Conservation (phyloP, 2,329 filamentous ascomycete genomes). For the Zalaria sp. region DNA sequence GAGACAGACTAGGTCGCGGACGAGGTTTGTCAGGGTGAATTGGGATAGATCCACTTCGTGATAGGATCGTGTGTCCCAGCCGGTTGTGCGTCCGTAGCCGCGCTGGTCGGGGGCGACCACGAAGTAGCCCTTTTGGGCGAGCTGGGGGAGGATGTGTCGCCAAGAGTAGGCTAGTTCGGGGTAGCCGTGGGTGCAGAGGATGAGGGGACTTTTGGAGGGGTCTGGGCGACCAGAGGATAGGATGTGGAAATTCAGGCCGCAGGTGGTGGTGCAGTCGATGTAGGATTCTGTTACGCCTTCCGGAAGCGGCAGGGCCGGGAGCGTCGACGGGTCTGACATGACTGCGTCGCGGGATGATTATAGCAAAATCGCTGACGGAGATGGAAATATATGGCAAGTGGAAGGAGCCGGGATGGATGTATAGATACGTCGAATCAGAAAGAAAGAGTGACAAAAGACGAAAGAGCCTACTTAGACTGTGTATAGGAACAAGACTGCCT, state of each 20-base stretch:
- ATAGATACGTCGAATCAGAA: no score
- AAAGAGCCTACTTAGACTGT: no score
- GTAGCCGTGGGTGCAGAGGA: conserved; percentile 52
- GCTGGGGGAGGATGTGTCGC: conserved; percentile 45
- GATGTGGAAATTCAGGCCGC: conserved; percentile 47
- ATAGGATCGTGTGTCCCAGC: conserved; percentile 40
- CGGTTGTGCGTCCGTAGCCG: conserved; percentile 52
- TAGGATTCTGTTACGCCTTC: conserved; percentile 40
- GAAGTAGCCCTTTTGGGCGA: conserved; percentile 48
- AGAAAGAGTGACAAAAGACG: no score
- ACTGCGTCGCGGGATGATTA: not conserved
- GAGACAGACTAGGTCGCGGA: conserved; percentile 48
- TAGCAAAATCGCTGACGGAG: no score
- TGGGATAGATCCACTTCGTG: conserved; percentile 39
- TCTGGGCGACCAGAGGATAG: conserved; percentile 37
- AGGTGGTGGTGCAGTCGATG: conserved; percentile 36
- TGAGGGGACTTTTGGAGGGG: conserved; percentile 32
- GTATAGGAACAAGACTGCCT: no score
- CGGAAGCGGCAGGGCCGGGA: conserved; percentile 38
- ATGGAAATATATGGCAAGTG: no score
- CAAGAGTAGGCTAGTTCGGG: conserved; percentile 58
- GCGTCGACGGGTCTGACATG: not conserved
- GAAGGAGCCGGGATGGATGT: no score
- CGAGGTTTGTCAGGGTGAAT: conserved; percentile 44
- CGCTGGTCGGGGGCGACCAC: conserved; percentile 55